phyloP scores from a whole-genome alignment of 2,329 filamentous ascomycete species.

The Ophioceras dolichostomum region DNA sequence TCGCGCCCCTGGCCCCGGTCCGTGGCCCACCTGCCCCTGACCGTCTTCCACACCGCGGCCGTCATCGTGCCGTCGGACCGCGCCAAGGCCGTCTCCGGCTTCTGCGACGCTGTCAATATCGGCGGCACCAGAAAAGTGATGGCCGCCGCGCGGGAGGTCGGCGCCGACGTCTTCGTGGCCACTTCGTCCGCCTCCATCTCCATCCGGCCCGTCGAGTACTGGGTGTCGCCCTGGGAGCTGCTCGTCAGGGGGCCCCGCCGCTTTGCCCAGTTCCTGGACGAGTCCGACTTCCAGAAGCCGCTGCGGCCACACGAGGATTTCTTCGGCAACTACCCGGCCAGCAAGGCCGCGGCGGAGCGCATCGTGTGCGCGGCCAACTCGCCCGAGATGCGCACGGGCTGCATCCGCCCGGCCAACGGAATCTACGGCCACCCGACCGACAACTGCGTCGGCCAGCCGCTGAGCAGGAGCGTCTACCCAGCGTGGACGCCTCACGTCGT shows the following conservation, averaged over 20 bases:
- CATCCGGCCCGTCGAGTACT: constrained; percentile 22
- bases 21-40: constrained; percentile 28
- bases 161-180: constrained; percentile 29
- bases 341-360: constrained; percentile 32
- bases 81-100: constrained; percentile 22
- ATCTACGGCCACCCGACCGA: constrained; percentile 39
- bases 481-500: constrained; percentile 26
- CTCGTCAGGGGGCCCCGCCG: constrained; percentile 16
- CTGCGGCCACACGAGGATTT: constrained; percentile 24
- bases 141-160: constrained; percentile 23
- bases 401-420: constrained; percentile 37
- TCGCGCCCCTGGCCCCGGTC: constrained; percentile 25
- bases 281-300: constrained; percentile 23
- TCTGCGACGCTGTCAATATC: constrained; percentile 30
- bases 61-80: constrained; percentile 31
- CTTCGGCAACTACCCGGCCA: constrained; percentile 31
- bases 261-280: constrained; percentile 27
- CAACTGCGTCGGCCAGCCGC: constrained; percentile 28
- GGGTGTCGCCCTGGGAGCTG: constrained; percentile 23
- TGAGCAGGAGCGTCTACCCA: constrained; percentile 22
- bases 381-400: constrained; percentile 31
- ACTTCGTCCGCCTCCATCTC: constrained; percentile 33
- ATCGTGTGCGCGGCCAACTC: constrained; percentile 23
- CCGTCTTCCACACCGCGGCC: constrained; percentile 37
- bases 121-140: constrained; percentile 32